Evolutionary conservation across 257 asterid species (phyloP).

Genomic region (Lavandula angustifolia): DNA sequence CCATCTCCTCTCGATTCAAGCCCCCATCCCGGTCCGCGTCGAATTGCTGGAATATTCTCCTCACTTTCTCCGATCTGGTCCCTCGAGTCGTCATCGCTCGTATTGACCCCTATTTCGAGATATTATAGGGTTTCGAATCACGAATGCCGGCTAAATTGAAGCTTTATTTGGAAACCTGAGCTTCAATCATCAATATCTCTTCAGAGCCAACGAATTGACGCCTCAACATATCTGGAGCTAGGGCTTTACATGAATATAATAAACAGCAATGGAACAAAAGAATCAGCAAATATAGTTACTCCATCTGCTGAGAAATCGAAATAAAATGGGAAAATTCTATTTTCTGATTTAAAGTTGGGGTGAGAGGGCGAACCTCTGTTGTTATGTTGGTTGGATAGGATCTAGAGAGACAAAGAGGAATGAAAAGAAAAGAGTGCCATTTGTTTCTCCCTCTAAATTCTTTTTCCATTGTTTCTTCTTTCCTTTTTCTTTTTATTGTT

Average conservation of each 20-base stretch:
- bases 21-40: constrained; percentile 83
- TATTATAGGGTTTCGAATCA: constrained; percentile 27
- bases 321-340: no score
- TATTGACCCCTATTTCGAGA: background rate
- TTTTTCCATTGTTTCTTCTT: constrained; percentile 13
- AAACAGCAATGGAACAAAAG: background rate
- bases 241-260: background rate
- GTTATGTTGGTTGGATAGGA: no score
- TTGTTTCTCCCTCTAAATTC: constrained; percentile 33
- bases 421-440: constrained; percentile 26
- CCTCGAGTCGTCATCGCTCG: constrained; percentile 77
- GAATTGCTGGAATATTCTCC: constrained; percentile 81
- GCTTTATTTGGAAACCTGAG: constrained; percentile 7
- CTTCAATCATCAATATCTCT: constrained; percentile 2
- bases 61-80: constrained; percentile 95
- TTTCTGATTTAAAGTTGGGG: no score
- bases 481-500: background rate
- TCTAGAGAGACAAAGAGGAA: background rate
- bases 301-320: constrained; percentile 16
- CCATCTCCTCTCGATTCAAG: constrained; percentile 87
- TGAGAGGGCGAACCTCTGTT: no score
- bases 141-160: background rate
- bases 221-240: constrained; percentile 20
- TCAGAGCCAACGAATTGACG: constrained; percentile 13
- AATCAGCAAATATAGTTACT: constrained; percentile 4